Conservation (phyloP, 176 grass and related monocot genomes). For the Cenchrus fungigraminus region DNA sequence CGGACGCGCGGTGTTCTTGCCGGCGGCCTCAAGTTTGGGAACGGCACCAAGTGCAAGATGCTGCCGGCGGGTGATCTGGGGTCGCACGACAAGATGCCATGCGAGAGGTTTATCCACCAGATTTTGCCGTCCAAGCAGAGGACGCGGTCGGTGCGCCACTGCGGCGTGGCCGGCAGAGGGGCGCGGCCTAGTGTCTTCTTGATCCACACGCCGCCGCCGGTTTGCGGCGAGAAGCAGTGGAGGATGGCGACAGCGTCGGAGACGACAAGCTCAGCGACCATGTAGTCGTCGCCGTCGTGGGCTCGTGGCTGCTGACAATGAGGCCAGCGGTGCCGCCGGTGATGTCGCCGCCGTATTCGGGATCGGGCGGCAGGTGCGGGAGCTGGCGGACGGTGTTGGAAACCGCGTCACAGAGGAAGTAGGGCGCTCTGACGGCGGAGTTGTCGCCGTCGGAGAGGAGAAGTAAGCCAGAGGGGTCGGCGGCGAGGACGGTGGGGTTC, state of each 20-base stretch:
- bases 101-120: neutral
- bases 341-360: neutral
- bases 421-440: neutral
- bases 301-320: neutral
- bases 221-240: neutral
- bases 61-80: neutral
- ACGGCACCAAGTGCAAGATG: neutral
- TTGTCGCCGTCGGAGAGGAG: neutral
- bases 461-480: neutral
- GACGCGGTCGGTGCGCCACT: neutral
- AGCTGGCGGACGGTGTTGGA: slow-evolving; percentile 8
- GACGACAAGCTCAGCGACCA: neutral
- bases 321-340: neutral
- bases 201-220: neutral
- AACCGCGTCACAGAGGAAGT: neutral
- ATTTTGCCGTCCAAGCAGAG: neutral
- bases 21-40: neutral
- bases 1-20: neutral
- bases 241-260: neutral
- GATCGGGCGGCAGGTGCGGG: neutral
- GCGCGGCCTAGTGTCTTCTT: neutral
- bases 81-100: slow-evolving; percentile 1
- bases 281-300: neutral
- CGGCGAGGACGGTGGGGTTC: neutral
- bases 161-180: neutral